Percentiles rank a stretch among this genome's conserved stretches.
phyloP scores from a whole-genome alignment of 768 basidiomycete genomes.

The Fomitopsis pulvina region DNA sequence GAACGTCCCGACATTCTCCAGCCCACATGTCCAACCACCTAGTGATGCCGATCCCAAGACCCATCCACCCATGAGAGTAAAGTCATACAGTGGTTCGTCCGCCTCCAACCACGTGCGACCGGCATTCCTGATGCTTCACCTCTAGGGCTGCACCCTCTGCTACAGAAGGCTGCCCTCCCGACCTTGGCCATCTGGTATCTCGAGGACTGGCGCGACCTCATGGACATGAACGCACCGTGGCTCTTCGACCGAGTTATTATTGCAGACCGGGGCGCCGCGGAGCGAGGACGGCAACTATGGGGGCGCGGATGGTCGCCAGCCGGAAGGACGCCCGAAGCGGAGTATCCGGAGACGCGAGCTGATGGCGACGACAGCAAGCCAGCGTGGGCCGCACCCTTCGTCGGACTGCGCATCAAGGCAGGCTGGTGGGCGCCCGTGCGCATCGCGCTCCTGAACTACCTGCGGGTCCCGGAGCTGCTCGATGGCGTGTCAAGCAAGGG shows the following conservation, averaged over 20 bases:
- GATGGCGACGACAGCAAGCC: conserved; percentile 27
- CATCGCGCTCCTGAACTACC: conserved; percentile 28
- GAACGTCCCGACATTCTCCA: conserved; percentile 53
- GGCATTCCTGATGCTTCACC: neutral
- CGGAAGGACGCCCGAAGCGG: neutral
- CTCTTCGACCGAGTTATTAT: conserved; percentile 72
- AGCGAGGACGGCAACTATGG: conserved; percentile 22
- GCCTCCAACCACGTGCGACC: neutral
- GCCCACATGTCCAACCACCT: conserved; percentile 28
- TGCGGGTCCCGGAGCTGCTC: conserved; percentile 30
- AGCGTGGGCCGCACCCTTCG: conserved; percentile 36
- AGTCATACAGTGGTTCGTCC: conserved; percentile 34
- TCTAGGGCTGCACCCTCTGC: conserved; percentile 59
- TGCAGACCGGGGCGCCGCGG: conserved; percentile 67
- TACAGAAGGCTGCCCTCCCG: conserved; percentile 26
- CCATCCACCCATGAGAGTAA: conserved; percentile 27
- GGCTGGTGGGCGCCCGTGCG: conserved; percentile 61
- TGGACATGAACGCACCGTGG: conserved; percentile 60
- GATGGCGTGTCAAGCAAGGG: conserved; percentile 34
- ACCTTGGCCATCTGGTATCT: conserved; percentile 41
- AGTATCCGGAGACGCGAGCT: conserved; percentile 14
- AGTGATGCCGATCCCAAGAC: conserved; percentile 12
- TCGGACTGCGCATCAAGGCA: conserved; percentile 35
- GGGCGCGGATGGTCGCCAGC: conserved; percentile 5
- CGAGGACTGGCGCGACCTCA: conserved; percentile 76